Evolutionary conservation across 345 rosid species (phyloP).

Genomic region (Camelina sativa): DNA sequence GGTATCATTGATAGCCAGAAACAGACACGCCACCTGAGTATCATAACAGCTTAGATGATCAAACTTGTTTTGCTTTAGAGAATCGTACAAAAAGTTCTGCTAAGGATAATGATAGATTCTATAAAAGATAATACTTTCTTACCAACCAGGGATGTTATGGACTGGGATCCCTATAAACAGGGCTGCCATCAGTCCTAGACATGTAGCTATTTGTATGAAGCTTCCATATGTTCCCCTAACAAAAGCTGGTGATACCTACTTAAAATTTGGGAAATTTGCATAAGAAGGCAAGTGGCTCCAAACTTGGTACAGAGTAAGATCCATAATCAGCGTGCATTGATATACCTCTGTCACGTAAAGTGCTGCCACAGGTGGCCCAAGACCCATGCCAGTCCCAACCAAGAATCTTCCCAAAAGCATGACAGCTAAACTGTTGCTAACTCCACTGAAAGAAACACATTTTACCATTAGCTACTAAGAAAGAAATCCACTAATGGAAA

Average conservation of each 20-base stretch:
- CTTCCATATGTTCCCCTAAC: slow-evolving; percentile 98
- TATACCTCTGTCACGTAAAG: slow-evolving; percentile 96
- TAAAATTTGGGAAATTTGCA: slow-evolving; percentile 26
- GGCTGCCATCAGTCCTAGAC: slow-evolving; percentile 90
- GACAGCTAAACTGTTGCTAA: slow-evolving; percentile 60
- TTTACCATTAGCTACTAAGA: slow-evolving; percentile 53
- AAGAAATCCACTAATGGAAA: slow-evolving; percentile 68
- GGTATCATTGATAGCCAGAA: slow-evolving; percentile 88
- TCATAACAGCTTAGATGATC: slow-evolving; percentile 27
- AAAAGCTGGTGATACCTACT: slow-evolving; percentile 88
- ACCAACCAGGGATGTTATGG: slow-evolving; percentile 81
- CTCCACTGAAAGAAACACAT: slow-evolving; percentile 61
- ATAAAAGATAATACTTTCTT: slow-evolving; percentile 31
- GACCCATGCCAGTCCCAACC: slow-evolving; percentile 96
- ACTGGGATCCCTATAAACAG: slow-evolving; percentile 88
- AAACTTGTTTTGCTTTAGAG: neutral
- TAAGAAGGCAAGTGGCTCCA: slow-evolving; percentile 8
- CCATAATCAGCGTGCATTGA: neutral
- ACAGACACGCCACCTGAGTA: slow-evolving; percentile 92
- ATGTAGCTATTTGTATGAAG: slow-evolving; percentile 92
- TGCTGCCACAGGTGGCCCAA: slow-evolving; percentile 89
- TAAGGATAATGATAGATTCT: slow-evolving; percentile 5
- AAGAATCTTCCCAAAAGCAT: slow-evolving; percentile 91
- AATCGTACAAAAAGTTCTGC: neutral
- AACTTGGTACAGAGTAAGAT: slow-evolving; percentile 22